Conservation (phyloP, 2,329 filamentous ascomycete genomes). For the Nemania abortiva region DNA sequence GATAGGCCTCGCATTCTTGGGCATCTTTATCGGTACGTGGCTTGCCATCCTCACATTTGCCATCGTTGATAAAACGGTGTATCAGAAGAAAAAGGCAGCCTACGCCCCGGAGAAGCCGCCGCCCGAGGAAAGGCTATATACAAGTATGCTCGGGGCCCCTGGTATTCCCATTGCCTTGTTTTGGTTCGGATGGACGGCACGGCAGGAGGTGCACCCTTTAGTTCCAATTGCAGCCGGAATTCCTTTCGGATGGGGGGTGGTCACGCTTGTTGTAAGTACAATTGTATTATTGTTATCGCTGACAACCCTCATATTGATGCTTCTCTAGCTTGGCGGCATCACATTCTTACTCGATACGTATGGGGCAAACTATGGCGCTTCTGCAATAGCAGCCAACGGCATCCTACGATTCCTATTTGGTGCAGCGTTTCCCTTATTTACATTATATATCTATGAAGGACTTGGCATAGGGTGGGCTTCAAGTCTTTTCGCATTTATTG, state of each 20-base stretch:
- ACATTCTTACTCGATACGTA: slow-evolving; percentile 32
- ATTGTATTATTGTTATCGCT: background rate
- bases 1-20: slow-evolving; percentile 58
- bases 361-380: slow-evolving; percentile 74
- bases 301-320: background rate
- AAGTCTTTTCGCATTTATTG: slow-evolving; percentile 51
- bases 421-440: slow-evolving; percentile 71
- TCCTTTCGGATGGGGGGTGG: slow-evolving; percentile 69
- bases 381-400: slow-evolving; percentile 76
- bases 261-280: slow-evolving; percentile 66
- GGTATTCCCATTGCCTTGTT: slow-evolving; percentile 66
- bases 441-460: slow-evolving; percentile 63
- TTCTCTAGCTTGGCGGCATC: slow-evolving; percentile 57
- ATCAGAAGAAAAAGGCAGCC: slow-evolving; percentile 52
- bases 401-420: slow-evolving; percentile 70
- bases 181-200: slow-evolving; percentile 71
- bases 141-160: slow-evolving; percentile 68
- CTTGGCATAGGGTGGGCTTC: slow-evolving; percentile 79
- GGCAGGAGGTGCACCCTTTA: slow-evolving; percentile 61
- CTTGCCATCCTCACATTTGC: slow-evolving; percentile 58
- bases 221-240: slow-evolving; percentile 64
- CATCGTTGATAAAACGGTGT: slow-evolving; percentile 57
- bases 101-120: slow-evolving; percentile 54
- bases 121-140: slow-evolving; percentile 68
- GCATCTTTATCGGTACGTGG: slow-evolving; percentile 59